Evolutionary conservation across 805 yeast genomes (phyloP).

Genomic region (Pichia sporocuriosa): DNA sequence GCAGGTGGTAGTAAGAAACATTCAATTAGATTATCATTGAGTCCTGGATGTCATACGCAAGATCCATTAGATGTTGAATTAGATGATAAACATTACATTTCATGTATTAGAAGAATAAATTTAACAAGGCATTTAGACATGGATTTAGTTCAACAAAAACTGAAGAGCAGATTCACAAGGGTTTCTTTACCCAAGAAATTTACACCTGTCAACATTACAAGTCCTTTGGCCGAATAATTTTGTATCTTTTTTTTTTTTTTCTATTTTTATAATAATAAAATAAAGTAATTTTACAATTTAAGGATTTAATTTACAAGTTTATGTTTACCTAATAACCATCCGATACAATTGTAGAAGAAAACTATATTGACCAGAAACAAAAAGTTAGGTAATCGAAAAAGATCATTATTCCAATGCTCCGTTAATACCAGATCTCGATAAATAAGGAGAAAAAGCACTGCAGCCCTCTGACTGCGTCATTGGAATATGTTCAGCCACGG

Average conservation of each 20-base stretch:
- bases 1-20: conserved; percentile 69
- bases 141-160: conserved; percentile 76
- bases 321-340: conserved; percentile 13
- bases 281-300: neutral
- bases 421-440: conserved; percentile 39
- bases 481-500: conserved; percentile 27
- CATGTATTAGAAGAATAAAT: conserved; percentile 87
- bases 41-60: conserved; percentile 98
- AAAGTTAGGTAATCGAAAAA: conserved; percentile 5
- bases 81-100: conserved; percentile 93
- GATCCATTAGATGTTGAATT: conserved; percentile 95
- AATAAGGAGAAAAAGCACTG: conserved; percentile 36
- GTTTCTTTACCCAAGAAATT: conserved; percentile 88
- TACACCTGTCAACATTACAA: conserved; percentile 80
- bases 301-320: neutral
- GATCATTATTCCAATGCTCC: conserved; percentile 49
- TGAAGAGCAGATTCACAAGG: conserved; percentile 74
- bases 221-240: conserved; percentile 30
- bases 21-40: conserved; percentile 81
- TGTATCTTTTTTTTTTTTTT: neutral
- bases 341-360: conserved; percentile 8
- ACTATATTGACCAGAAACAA: conserved; percentile 10
- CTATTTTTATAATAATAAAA: neutral
- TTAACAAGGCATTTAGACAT: conserved; percentile 90
- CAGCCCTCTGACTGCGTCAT: conserved; percentile 50